Conservation (phyloP, 306 rosid genomes). For the Clitoria ternatea region DNA sequence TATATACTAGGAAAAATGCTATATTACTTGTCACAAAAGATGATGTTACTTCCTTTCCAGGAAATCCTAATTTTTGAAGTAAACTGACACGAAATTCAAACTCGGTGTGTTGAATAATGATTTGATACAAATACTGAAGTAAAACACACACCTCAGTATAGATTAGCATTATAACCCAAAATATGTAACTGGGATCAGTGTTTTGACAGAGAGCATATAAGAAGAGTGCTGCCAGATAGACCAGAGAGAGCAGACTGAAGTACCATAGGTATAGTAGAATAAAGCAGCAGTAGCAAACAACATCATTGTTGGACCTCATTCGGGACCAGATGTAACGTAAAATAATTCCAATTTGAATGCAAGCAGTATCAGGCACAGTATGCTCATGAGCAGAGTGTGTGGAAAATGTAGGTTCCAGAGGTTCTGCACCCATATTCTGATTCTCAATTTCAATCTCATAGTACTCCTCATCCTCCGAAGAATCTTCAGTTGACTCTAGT, state of each 20-base stretch:
- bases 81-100: constrained; percentile 44
- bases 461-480: constrained; percentile 54
- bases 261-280: constrained; percentile 76
- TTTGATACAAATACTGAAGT: constrained; percentile 83
- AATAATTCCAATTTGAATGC: constrained; percentile 72
- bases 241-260: constrained; percentile 83
- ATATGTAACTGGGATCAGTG: constrained; percentile 78
- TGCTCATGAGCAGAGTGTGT: constrained; percentile 45
- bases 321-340: constrained; percentile 71
- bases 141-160: constrained; percentile 77
- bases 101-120: constrained; percentile 74
- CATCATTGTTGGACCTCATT: constrained; percentile 82
- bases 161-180: constrained; percentile 80
- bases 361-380: constrained; percentile 44
- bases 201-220: constrained; percentile 81
- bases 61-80: constrained; percentile 82
- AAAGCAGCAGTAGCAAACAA: constrained; percentile 89
- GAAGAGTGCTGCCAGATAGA: constrained; percentile 78
- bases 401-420: constrained; percentile 65
- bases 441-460: constrained; percentile 87
- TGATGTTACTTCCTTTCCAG: constrained; percentile 52
- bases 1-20: constrained; percentile 79
- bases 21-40: constrained; percentile 71
- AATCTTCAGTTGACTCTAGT: constrained; percentile 45
- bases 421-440: constrained; percentile 46